phyloP scores from a whole-genome alignment of 257 asterid species.

The Rehmannia glutinosa region DNA sequence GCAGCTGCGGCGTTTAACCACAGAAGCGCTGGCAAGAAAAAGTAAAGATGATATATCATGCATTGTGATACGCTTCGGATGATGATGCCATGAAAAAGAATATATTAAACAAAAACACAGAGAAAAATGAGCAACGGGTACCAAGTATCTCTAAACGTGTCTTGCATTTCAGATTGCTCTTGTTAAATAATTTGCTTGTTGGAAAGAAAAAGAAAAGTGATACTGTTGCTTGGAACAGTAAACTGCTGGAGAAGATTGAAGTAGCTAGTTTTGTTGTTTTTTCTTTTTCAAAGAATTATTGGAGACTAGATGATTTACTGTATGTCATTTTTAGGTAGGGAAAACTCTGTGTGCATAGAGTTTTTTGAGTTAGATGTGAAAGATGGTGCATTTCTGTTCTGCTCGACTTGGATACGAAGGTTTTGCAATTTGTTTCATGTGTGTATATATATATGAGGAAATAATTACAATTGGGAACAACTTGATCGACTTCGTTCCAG shows the following conservation, averaged over 20 bases:
- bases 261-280: constrained; percentile 5
- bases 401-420: not conserved
- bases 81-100: not conserved
- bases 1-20: constrained; percentile 68
- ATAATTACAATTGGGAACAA: constrained; percentile 5
- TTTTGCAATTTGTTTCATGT: too few relatives aligned
- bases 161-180: constrained; percentile 2
- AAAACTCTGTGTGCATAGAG: constrained; percentile 12
- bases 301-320: constrained; percentile 20
- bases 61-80: constrained; percentile 67
- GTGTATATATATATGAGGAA: not conserved
- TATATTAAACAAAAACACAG: not conserved
- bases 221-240: constrained; percentile 3
- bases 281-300: too few relatives aligned
- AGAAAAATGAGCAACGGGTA: too few relatives aligned
- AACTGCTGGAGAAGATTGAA: too few relatives aligned
- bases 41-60: constrained; percentile 85
- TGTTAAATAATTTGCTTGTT: constrained; percentile 20
- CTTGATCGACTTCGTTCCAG: not conserved
- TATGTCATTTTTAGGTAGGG: constrained; percentile 17
- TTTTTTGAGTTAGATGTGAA: constrained; percentile 18
- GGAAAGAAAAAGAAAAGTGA: not conserved
- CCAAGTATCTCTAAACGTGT: too few relatives aligned
- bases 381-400: constrained; percentile 15
- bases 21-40: constrained; percentile 62